Base-by-base conservation (phyloP, 441 rosid genomes). In the Populus tomentosa region DNA sequence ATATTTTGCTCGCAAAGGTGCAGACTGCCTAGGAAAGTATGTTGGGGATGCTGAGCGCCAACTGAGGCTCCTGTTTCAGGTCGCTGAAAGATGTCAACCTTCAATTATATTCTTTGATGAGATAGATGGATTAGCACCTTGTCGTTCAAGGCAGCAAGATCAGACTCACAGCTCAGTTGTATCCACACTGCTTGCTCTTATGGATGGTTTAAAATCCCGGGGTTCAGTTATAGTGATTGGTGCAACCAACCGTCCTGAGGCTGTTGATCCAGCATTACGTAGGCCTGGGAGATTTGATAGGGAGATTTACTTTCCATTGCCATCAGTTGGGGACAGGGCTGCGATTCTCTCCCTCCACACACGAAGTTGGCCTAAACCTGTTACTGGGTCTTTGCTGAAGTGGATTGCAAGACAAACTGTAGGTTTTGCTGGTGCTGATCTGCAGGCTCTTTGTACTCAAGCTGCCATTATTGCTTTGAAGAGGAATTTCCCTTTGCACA, bases 31-130 rank as follows among this genome's bases (percentile, higher is more conserved):
- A 75, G 99, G 99, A 78, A 96, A 96, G 87, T 96, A 96, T 79
- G 99, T 96, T 79, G 98, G 99, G 81, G 99, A 96, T 89, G 97
- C 99, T 62, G 99, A 94, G 85, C 97, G 99, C 62, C 99, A 96
- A 89, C 87, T 96, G 72, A 90, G 99, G 78, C 98, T 96, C 78
- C 87, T 96, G 90, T 96, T 96, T 86, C 99, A 96, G 90, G 98
- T 96, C 72, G 99, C 99, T 75, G 99, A 96, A 86, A 93, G 83
- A 82, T 91, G 99, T 79, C 99, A 94, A 83, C 98, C 98, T 77
- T 96, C 98, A 35, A 88, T 94, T 75, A 96, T 96, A 83, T 96
- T 96, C 88, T 96, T 96, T 79, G 99, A 96, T 83, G 99, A 96
- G 87, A 92, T 96, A 75, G 99, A 94, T 87, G 99, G 99, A 59